phyloP scores from a whole-genome alignment of 352 stramenopile species.

The Phytophthora cactorum region DNA sequence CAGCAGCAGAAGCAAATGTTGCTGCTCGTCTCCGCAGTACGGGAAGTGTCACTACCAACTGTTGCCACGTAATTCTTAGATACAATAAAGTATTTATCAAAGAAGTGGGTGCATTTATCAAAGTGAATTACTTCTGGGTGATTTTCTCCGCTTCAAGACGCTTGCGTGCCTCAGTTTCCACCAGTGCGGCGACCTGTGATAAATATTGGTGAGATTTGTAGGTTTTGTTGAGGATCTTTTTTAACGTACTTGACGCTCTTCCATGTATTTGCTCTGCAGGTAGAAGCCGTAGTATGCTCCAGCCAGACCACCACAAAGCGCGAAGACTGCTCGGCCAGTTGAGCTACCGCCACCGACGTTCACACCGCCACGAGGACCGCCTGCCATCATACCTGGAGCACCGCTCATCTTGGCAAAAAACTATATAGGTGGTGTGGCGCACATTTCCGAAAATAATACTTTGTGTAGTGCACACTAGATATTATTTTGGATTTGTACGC shows the following conservation, averaged over 20 bases:
- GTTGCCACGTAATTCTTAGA: slow-evolving; percentile 4
- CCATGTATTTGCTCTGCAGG: slow-evolving; percentile 84
- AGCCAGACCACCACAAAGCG: slow-evolving; percentile 65
- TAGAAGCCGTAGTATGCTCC: slow-evolving; percentile 86
- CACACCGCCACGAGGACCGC: slow-evolving; percentile 42
- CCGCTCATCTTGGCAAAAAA: slow-evolving; percentile 17
- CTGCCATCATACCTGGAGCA: slow-evolving; percentile 25
- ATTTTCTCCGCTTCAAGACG: slow-evolving; percentile 55
- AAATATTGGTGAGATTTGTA: slow-evolving; percentile 13
- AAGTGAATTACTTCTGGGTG: slow-evolving; percentile 13
- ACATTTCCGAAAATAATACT: no score
- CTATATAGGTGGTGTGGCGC: no score
- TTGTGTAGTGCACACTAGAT: neutral
- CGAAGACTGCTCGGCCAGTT: slow-evolving; percentile 69
- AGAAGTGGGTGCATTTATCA: slow-evolving; percentile 17
- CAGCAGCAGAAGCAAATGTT: slow-evolving; percentile 87
- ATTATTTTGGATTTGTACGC: neutral
- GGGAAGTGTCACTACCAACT: slow-evolving; percentile 38
- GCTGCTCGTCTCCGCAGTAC: slow-evolving; percentile 47
- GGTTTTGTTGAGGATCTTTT: neutral
- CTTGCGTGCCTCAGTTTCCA: slow-evolving; percentile 70
- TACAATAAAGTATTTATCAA: slow-evolving; percentile 24
- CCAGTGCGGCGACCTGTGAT: slow-evolving; percentile 55
- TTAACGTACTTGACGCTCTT: slow-evolving; percentile 66
- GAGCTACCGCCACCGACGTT: slow-evolving; percentile 80